These are phyloP conservation scores for Spinellus fusiger DNA, from an alignment of 192 early-diverging fungal genomes.

Conservation along the genomic window DNA sequence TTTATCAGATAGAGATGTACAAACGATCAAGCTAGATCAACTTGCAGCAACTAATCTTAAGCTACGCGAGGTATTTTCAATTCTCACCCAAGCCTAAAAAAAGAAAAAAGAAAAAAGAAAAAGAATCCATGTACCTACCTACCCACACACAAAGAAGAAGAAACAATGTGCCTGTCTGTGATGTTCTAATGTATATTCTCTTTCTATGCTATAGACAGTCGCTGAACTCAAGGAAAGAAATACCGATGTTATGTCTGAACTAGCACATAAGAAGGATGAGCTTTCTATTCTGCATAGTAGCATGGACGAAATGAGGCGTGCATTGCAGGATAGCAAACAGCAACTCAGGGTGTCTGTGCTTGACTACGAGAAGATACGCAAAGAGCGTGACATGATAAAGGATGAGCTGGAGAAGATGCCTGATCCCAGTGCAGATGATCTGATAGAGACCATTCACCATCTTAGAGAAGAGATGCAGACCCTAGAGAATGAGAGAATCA, in stretches of 20 bases:
- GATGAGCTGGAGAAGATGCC: neutral
- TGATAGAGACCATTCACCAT: constrained; percentile 3
- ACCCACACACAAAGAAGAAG: neutral
- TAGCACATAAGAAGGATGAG: constrained; percentile 36
- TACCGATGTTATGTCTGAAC: constrained; percentile 33
- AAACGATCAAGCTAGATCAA: neutral
- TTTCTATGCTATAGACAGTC: neutral
- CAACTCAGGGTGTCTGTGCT: constrained; percentile 19
- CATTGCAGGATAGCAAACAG: constrained; percentile 11
- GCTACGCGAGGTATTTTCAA: constrained; percentile 9
- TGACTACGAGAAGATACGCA: constrained; percentile 12
- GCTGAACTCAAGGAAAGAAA: constrained; percentile 28
- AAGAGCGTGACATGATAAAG: constrained; percentile 2
- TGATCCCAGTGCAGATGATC: neutral
- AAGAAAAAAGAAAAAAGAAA: neutral
- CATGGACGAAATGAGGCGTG: constrained; percentile 22
- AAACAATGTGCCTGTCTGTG: neutral
- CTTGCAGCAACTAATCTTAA: neutral
- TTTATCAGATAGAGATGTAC: constrained; percentile 12
- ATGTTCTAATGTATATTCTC: neutral
- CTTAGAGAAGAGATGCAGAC: constrained; percentile 1
- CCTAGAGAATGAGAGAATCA: constrained; percentile 10
- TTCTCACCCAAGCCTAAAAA: neutral
- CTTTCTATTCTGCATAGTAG: constrained; percentile 27
- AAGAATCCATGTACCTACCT: neutral